phyloP scores from a whole-genome alignment of 1,139 yeast species.

The Pneumocystis oryctolagi region DNA sequence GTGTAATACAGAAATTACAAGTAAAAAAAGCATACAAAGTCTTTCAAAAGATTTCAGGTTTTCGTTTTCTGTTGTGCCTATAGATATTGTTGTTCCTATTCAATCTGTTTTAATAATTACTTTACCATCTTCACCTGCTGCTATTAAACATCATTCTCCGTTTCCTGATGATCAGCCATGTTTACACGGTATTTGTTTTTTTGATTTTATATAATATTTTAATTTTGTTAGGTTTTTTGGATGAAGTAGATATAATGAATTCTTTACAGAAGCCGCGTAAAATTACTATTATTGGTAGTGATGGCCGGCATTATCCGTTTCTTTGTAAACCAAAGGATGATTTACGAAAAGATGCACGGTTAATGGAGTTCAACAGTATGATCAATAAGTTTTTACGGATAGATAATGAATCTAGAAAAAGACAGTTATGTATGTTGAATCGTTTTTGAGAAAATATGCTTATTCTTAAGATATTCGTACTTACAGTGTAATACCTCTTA shows the following conservation, averaged over 20 bases:
- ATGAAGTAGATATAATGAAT: constrained; percentile 49
- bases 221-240: constrained; percentile 32
- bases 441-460: not conserved
- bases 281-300: constrained; percentile 60
- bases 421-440: constrained; percentile 35
- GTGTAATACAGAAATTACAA: constrained; percentile 26
- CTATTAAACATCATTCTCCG: constrained; percentile 34
- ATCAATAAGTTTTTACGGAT: constrained; percentile 56
- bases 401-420: constrained; percentile 56
- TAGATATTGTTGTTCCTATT: constrained; percentile 67
- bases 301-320: constrained; percentile 54
- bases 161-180: constrained; percentile 30
- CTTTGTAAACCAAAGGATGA: constrained; percentile 82
- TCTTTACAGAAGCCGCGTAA: constrained; percentile 83
- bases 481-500: constrained; percentile 78
- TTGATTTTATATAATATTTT: not conserved
- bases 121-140: constrained; percentile 40
- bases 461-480: constrained; percentile 40
- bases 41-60: constrained; percentile 35
- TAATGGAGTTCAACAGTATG: constrained; percentile 83
- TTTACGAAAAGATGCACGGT: constrained; percentile 84
- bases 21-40: constrained; percentile 28
- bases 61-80: constrained; percentile 38
- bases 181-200: not conserved
- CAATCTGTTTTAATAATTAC: constrained; percentile 54